Percentiles rank a stretch among this genome's conserved stretches.
Conservation (phyloP, 257 asterid genomes). For the Solanum pinnatisectum region DNA sequence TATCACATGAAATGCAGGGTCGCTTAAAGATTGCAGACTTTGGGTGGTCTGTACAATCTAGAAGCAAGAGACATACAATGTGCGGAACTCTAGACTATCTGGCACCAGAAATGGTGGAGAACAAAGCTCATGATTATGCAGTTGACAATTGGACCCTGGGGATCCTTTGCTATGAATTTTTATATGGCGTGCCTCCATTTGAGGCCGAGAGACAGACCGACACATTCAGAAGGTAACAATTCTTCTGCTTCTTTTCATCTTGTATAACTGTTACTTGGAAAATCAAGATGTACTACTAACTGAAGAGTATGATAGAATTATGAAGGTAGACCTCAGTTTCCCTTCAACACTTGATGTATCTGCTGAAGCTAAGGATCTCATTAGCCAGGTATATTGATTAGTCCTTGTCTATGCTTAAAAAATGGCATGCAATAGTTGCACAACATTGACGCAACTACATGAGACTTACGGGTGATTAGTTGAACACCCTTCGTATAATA, state of each 20-base stretch:
- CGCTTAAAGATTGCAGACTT: constrained; percentile 89
- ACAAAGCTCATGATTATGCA: constrained; percentile 79
- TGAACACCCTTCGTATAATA: neutral
- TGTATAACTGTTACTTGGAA: neutral
- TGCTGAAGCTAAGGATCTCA: constrained; percentile 71
- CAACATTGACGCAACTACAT: neutral
- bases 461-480: neutral
- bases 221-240: constrained; percentile 64
- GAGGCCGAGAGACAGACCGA: constrained; percentile 81
- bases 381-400: constrained; percentile 46
- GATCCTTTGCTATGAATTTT: constrained; percentile 75
- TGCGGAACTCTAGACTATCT: constrained; percentile 93
- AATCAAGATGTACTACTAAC: constrained; percentile 1
- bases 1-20: constrained; percentile 38
- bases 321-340: constrained; percentile 84
- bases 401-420: neutral
- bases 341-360: constrained; percentile 57
- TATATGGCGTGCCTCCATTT: constrained; percentile 87
- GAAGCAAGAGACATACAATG: constrained; percentile 76
- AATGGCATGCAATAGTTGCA: neutral
- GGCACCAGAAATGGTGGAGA: constrained; percentile 98
- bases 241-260: neutral
- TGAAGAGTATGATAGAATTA: constrained; percentile 26
- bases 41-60: constrained; percentile 97
- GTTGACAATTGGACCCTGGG: constrained; percentile 98